Conservation (phyloP, 2,329 filamentous ascomycete species). For the Fusarium sp. region DNA sequence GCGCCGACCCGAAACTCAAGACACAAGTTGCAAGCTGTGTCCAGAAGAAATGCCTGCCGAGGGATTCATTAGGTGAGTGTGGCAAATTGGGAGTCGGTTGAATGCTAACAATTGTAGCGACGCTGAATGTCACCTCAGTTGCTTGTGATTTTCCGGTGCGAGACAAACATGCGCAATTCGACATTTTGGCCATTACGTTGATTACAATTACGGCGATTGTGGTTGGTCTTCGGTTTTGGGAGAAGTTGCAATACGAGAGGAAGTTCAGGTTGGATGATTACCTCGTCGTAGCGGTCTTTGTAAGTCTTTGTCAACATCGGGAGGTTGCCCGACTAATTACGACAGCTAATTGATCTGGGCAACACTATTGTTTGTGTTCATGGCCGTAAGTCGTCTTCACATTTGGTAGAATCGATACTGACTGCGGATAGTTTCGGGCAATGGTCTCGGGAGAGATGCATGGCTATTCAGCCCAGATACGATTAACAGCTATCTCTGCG, state of each 20-base stretch:
- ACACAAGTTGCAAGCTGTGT: background rate
- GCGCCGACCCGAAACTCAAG: background rate
- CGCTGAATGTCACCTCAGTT: background rate
- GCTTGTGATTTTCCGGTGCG: background rate
- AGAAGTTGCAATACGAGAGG: background rate
- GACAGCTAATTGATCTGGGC: background rate
- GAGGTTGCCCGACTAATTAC: rapidly evolving
- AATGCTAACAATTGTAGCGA: background rate
- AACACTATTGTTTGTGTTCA: background rate
- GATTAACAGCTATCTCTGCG: background rate
- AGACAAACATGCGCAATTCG: background rate
- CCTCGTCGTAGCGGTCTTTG: background rate
- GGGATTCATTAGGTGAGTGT: background rate
- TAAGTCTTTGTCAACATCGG: rapidly evolving
- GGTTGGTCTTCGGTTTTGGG: background rate
- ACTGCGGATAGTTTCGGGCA: background rate
- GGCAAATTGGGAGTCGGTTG: rapidly evolving
- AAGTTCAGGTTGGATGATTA: background rate
- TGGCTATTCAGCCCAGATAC: background rate
- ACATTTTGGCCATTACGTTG: background rate
- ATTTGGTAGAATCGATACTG: rapidly evolving
- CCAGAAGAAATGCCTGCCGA: background rate
- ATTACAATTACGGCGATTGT: background rate
- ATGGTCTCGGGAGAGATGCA: constrained; percentile 8
- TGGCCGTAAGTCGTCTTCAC: background rate